phyloP scores from a whole-genome alignment of 345 rosid genomes.

The Microcos paniculata region DNA sequence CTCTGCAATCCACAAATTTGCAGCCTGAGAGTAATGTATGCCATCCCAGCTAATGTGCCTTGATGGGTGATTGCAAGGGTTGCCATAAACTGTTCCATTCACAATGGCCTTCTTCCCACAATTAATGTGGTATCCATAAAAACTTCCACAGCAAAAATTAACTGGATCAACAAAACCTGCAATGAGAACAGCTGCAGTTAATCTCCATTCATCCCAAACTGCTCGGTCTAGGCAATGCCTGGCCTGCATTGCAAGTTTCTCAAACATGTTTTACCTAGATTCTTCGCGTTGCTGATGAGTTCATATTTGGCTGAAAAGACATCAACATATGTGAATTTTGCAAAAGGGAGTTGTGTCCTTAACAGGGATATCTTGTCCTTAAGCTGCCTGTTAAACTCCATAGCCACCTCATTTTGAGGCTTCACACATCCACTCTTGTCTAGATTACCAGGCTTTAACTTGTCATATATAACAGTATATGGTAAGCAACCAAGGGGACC shows the following conservation, averaged over 20 bases:
- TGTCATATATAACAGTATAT: slow-evolving; percentile 29
- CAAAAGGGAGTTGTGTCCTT: slow-evolving; percentile 40
- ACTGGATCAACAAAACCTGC: slow-evolving; percentile 70
- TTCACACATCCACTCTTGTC: slow-evolving; percentile 61
- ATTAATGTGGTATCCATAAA: slow-evolving; percentile 53
- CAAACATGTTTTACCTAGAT: slow-evolving; percentile 38
- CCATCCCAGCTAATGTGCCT: slow-evolving; percentile 81
- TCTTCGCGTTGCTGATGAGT: slow-evolving; percentile 46
- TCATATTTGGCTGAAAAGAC: slow-evolving; percentile 62
- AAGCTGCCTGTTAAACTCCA: slow-evolving; percentile 69
- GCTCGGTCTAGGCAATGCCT: neutral
- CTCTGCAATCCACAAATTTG: slow-evolving; percentile 48
- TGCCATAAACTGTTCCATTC: slow-evolving; percentile 64
- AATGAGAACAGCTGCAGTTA: neutral
- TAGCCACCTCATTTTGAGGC: slow-evolving; percentile 55
- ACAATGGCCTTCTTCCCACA: slow-evolving; percentile 62
- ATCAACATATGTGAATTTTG: slow-evolving; percentile 63
- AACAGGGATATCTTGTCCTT: slow-evolving; percentile 40
- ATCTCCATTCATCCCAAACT: neutral
- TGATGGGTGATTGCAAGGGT: slow-evolving; percentile 54
- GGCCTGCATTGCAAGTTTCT: neutral
- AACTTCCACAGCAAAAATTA: slow-evolving; percentile 69
- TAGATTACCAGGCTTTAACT: slow-evolving; percentile 32
- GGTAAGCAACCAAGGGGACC: slow-evolving; percentile 84
- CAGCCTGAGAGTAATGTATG: slow-evolving; percentile 63